Evolutionary conservation across 108 stramenopile species (phyloP).

Genomic region (Nitzschia inconspicua): DNA sequence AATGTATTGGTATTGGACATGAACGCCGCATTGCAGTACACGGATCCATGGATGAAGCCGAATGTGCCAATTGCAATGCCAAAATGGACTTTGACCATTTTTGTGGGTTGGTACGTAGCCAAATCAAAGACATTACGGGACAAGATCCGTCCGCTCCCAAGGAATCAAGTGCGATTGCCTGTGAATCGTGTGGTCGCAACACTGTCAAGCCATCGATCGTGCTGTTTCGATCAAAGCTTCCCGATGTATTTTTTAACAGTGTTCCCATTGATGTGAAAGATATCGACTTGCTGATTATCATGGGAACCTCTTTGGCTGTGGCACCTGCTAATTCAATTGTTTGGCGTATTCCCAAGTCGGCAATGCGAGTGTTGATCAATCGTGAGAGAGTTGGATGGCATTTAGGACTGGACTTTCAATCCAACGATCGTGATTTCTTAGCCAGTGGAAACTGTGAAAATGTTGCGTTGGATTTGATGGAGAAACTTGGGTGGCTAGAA

Average conservation of each 20-base stretch:
- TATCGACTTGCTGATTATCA: slow-evolving; percentile 68
- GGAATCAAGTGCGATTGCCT: slow-evolving; percentile 61
- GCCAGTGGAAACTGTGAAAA: slow-evolving; percentile 56
- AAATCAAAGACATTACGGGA: slow-evolving; percentile 80
- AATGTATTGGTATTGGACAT: slow-evolving; percentile 56
- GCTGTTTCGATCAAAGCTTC: slow-evolving; percentile 70
- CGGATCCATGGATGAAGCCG: slow-evolving; percentile 79
- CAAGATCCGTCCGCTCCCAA: slow-evolving; percentile 53
- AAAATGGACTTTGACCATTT: slow-evolving; percentile 58
- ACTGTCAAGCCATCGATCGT: slow-evolving; percentile 85
- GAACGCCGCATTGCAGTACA: slow-evolving; percentile 79
- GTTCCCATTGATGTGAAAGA: slow-evolving; percentile 58
- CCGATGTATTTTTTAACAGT: slow-evolving; percentile 58
- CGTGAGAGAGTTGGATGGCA: slow-evolving; percentile 66
- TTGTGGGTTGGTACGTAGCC: slow-evolving; percentile 37
- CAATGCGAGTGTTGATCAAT: slow-evolving; percentile 71
- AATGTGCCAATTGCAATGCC: slow-evolving; percentile 70
- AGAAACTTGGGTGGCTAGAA: slow-evolving; percentile 52
- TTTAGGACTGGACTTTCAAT: slow-evolving; percentile 52
- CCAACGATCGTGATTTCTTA: slow-evolving; percentile 47
- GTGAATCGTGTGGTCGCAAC: slow-evolving; percentile 51
- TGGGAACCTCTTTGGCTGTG: slow-evolving; percentile 66
- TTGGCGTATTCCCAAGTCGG: slow-evolving; percentile 52
- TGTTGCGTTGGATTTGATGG: slow-evolving; percentile 49
- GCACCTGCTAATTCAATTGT: slow-evolving; percentile 80